Evolutionary conservation across 805 yeast genomes (phyloP).

Genomic region (Zygosaccharomyces gambellarensis): DNA sequence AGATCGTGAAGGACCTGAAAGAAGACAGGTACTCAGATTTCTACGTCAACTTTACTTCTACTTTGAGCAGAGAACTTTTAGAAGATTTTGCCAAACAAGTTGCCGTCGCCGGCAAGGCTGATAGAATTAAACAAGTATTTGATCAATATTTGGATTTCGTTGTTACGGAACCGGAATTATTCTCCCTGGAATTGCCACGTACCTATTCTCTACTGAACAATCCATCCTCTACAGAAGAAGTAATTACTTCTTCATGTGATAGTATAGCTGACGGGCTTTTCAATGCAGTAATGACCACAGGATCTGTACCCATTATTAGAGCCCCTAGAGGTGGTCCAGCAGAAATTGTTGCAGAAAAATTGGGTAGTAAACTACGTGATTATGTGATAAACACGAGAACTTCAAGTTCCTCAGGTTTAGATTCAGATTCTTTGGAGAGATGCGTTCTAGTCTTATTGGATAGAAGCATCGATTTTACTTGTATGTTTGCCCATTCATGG

Average conservation of each 20-base stretch:
- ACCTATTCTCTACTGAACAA: conserved; percentile 66
- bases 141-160: conserved; percentile 92
- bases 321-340: conserved; percentile 94
- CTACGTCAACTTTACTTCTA: conserved; percentile 82
- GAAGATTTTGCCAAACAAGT: conserved; percentile 87
- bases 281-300: conserved; percentile 71
- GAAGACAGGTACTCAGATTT: conserved; percentile 71
- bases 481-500: conserved; percentile 97
- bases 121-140: conserved; percentile 76
- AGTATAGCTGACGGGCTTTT: conserved; percentile 74
- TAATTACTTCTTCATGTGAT: conserved; percentile 64
- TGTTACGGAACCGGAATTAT: conserved; percentile 89
- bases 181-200: conserved; percentile 64
- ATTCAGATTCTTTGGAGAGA: conserved; percentile 43
- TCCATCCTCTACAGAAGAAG: conserved; percentile 69
- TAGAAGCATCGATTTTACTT: conserved; percentile 81
- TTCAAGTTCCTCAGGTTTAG: conserved; percentile 22
- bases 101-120: conserved; percentile 64
- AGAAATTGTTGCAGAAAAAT: conserved; percentile 81
- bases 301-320: conserved; percentile 82
- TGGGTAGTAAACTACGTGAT: conserved; percentile 81
- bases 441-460: conserved; percentile 79
- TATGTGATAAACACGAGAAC: conserved; percentile 63
- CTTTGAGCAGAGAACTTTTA: conserved; percentile 67
- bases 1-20: conserved; percentile 67